Evolutionary conservation across 164 flowering plant species (phyloP), one percentile per base, ranked within the genome.

Genomic region (Buxus sempervirens): DNA sequence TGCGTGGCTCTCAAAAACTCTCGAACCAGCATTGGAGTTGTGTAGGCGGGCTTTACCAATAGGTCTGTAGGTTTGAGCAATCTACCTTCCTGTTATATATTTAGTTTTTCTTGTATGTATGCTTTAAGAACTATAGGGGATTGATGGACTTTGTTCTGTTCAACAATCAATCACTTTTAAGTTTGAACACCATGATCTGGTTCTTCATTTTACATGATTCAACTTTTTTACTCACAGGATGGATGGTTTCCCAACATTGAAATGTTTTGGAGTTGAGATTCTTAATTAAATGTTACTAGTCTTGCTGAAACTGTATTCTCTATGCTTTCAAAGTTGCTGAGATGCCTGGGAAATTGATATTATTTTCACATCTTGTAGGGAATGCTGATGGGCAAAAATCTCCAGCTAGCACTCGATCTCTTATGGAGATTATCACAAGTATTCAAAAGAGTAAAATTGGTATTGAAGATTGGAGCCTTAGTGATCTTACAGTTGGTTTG

Each of bases 21-120:
- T 95, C 58, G 96, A 91, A 75, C 98, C 97, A 27, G 97, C 97
- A 21, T 70, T 92, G 70, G 88, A 90, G 75, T 62, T 95, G 73
- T 89, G 76, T 70, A 82, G 80, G 73, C 72, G 90, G 89, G 93
- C 96, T 64, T 62, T 92, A 64, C 86, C 93, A 20, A 62, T 89
- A 88, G 98, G 98, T 91, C 51, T 74, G 74, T 66, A 69, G 26
- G 49, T 66, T 55, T 25, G 62, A 54, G 68, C 57, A 21, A 22
- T 60, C n/a, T 61, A 26, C 36, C 23, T 54, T 36, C 55, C 26
- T 41, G 14, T 22, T 16, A 48, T 28, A 55, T 23, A 16, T 62
- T 62, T 20, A 16, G 24, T 13, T 26, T 0, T 38, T 32, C 38
- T 32, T 32, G 38, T 32, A 32, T 23, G 27, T 24, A 61, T 8